Conservation (phyloP, 2,329 filamentous ascomycete genomes). For the Rachicladosporium sp. region DNA sequence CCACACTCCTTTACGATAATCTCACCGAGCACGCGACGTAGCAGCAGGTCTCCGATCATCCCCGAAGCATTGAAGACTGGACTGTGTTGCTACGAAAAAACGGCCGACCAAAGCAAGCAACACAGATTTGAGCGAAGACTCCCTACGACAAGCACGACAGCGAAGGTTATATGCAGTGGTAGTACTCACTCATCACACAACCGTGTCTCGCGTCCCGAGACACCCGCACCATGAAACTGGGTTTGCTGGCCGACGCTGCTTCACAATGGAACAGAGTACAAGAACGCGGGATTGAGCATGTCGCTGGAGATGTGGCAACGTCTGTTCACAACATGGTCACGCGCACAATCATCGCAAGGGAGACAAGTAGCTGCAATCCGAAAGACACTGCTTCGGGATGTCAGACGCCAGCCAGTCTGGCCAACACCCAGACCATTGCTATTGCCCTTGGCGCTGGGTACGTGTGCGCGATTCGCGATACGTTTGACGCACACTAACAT, state of each 20-base stretch:
- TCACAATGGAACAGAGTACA: constrained; percentile 6
- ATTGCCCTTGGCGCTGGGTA: constrained; percentile 25
- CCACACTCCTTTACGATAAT: too few relatives aligned
- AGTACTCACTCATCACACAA: too few relatives aligned
- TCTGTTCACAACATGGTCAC: constrained; percentile 12
- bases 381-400: constrained; percentile 13
- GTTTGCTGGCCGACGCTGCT: constrained; percentile 3
- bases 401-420: not conserved
- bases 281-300: constrained; percentile 9
- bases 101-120: too few relatives aligned
- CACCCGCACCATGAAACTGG: constrained; percentile 9
- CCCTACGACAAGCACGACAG: too few relatives aligned
- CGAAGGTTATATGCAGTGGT: too few relatives aligned
- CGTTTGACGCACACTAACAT: constrained; percentile 12
- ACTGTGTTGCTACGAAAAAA: too few relatives aligned
- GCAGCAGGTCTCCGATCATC: too few relatives aligned
- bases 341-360: constrained; percentile 12
- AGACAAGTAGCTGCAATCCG: constrained; percentile 13
- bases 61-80: too few relatives aligned
- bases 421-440: constrained; percentile 18
- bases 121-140: too few relatives aligned
- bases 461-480: constrained; percentile 8
- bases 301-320: constrained; percentile 11
- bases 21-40: too few relatives aligned
- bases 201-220: too few relatives aligned